Evolutionary conservation across 192 early-diverging fungal genomes (phyloP), one percentile per base, ranked within the genome.

Genomic region (Coemansia sp.): DNA sequence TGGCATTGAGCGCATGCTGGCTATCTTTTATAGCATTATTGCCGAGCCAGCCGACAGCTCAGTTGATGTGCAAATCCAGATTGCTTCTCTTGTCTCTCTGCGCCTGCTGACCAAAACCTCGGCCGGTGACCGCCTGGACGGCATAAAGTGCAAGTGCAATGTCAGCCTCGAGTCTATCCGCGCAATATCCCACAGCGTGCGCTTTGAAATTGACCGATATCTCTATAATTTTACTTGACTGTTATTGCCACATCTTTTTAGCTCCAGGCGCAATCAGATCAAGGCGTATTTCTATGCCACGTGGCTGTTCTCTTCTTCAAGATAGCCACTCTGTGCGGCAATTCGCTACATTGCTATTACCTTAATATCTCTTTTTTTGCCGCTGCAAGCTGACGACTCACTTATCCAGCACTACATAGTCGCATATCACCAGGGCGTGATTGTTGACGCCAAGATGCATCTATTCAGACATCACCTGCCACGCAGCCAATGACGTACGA

Each of bases 1-100:
- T 82, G 90, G 90, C 0, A 81, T 99, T n/a, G 95, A 99, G 64
- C 86, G 97, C 21, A 90, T 99, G 92, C 71, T 96, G 66, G 97
- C 97, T 44, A 97, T 99, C 49, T 98, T 98, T 74, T 94, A 96
- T 72, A 91, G 88, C 64, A 90, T 94, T 19, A 75, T 93, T 17
- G 87, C 86, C 3, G 87, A 91, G 38, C 75, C 84, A 4, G 71
- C 88, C 5, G 91, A 94, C 17, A 84, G 86, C 53, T 86, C 82
- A 4, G 84, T 95, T 5, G 92, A 93, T 67, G 72, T 84, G 21
- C 67, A 74, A 60, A 74, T 63, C 26, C 82, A 96, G 84, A 90
- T 98, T 60, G 86, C 92, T 6, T 87, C 91, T n/a, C 78, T 98
- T 46, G 82, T 92, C 12, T 87, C 90, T 0, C 69, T 97, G 25